Evolutionary conservation across 768 basidiomycete species (phyloP), one percentile per base, ranked within the genome.

Genomic region (Mycena crocata): DNA sequence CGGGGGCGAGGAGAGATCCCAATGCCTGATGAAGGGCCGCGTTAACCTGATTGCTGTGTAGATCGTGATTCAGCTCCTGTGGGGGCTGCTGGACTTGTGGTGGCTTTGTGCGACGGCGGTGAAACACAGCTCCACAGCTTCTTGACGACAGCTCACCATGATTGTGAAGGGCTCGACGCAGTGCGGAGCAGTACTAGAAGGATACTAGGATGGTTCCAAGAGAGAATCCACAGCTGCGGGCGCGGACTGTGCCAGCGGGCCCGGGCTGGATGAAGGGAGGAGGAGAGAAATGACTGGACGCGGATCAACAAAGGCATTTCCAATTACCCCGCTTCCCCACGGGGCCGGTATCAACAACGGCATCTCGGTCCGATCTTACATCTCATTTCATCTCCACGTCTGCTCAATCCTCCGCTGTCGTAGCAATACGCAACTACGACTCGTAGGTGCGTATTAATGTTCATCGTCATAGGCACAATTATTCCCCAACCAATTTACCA

Each of bases 1-100:
- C 88, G 67, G 88, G 88, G 14, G 85, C 78, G 15, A 90, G 76
- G 45, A 90, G 89, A 70, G 86, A 88, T 24, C 89, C 89, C 56
- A 90, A 75, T 0, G 86, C 88, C 30, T 88, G 82, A 39, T 86
- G 80, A 28, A 89, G 77, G 10, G 86, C 84, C 4, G 76, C 72
- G 63, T 82, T 76, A 1, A 57, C 57, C 66, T 77, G 76, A 58
- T 76, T 75, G 71, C 34, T 57, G 42, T 67, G 61, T 35, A 24
- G 40, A 26, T 62, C 61, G 28, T 67, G 61, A 23, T 62, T 60
- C 26, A 52, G 24, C 24, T 67, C 66, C 17, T 45, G 52, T 9
- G 66, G 66, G 23, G 58, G 51, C 30, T 37, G 64, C 40, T 67
- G 66, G 5, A 67, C 61, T 40, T 67, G 46, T 8, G 66, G 52